These are phyloP conservation scores for Russula vinacea DNA, from an alignment of 768 basidiomycete genomes.

Conservation along the genomic window DNA sequence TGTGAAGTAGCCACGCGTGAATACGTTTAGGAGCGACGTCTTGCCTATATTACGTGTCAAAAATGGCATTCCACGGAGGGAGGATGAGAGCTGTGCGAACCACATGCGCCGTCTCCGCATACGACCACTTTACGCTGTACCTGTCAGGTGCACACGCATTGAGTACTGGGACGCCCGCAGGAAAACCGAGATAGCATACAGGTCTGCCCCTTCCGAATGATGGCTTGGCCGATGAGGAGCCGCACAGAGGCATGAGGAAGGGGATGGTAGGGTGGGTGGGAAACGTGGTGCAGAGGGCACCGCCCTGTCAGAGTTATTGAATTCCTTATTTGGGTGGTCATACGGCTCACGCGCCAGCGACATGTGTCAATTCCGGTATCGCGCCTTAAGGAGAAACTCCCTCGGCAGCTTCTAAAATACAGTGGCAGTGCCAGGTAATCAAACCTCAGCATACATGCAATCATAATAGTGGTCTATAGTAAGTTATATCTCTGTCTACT, in stretches of 20 bases:
- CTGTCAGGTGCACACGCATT: slow-evolving; percentile 31
- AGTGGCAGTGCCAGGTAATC: neutral
- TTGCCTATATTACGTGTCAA: slow-evolving; percentile 49
- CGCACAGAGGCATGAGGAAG: slow-evolving; percentile 18
- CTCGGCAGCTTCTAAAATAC: neutral
- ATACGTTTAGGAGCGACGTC: slow-evolving; percentile 84
- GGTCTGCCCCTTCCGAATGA: slow-evolving; percentile 24
- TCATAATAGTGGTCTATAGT: slow-evolving; percentile 3
- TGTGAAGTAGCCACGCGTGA: slow-evolving; percentile 89
- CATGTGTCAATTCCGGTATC: neutral
- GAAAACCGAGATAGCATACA: neutral
- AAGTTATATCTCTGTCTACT: no score
- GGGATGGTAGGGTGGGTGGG: slow-evolving; percentile 11
- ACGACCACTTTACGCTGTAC: slow-evolving; percentile 73
- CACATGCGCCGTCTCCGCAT: slow-evolving; percentile 95
- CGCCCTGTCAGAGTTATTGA: neutral
- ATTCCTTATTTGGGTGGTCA: slow-evolving; percentile 11
- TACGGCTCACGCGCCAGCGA: neutral
- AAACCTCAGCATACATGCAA: neutral
- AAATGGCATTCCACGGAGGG: slow-evolving; percentile 20
- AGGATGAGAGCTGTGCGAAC: slow-evolving; percentile 44
- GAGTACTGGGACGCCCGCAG: neutral
- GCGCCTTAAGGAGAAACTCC: neutral
- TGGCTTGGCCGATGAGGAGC: slow-evolving; percentile 20
- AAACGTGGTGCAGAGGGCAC: slow-evolving; percentile 7